phyloP scores from a whole-genome alignment of 2,329 filamentous ascomycete species.

The Penicillium sp. region DNA sequence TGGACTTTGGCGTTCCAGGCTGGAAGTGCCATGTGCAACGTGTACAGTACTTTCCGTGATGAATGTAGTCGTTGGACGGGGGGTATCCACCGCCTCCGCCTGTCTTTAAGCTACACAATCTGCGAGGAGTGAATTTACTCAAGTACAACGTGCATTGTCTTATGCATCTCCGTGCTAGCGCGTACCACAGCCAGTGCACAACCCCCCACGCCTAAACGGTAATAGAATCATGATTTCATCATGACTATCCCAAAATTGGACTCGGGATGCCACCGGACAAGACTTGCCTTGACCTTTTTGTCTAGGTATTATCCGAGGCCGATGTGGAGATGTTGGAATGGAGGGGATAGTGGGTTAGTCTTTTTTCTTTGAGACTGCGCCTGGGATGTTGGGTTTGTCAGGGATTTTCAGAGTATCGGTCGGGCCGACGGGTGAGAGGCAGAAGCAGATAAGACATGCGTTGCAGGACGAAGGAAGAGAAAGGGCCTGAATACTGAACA shows the following conservation, averaged over 20 bases:
- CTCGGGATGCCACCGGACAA: slow-evolving; percentile 10
- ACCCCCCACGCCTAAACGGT: neutral
- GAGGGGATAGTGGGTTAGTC: neutral
- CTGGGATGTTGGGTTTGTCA: neutral
- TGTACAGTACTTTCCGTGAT: neutral
- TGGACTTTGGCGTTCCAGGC: too few species aligned
- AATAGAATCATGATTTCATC: neutral
- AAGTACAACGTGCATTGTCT: neutral
- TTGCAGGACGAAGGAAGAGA: neutral
- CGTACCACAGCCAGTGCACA: neutral
- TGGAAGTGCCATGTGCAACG: neutral
- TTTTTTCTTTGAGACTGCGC: neutral
- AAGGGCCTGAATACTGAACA: neutral
- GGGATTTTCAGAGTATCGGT: neutral
- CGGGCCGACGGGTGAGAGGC: slow-evolving; percentile 1
- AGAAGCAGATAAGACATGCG: neutral
- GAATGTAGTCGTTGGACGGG: neutral
- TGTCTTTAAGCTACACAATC: neutral
- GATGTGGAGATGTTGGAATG: slow-evolving; percentile 11
- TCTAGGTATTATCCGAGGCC: slow-evolving; percentile 9
- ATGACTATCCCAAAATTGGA: neutral
- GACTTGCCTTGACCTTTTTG: neutral
- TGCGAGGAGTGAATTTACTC: neutral
- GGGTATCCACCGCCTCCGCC: neutral
- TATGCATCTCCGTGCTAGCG: neutral